Evolutionary conservation across 257 asterid species (phyloP), one percentile per base, ranked within the genome.

Genomic region (Rehmannia glutinosa): DNA sequence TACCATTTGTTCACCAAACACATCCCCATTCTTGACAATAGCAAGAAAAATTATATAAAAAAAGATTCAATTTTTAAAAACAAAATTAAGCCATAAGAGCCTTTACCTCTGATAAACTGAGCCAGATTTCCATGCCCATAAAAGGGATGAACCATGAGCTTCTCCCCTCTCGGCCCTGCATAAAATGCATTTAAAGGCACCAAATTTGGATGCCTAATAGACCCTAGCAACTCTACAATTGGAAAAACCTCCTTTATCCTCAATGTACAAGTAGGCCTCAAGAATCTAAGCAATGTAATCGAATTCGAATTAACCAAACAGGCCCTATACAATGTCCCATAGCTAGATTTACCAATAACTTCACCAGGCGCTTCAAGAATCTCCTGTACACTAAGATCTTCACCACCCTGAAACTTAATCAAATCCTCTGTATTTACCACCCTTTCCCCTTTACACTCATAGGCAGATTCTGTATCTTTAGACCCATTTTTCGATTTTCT

Each of bases 351-450:
- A 21, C 95, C 95, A 21, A 90, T 90, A 46, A 90, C 97, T 65
- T 90, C 97, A 33, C 97, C 96, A 6, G 97, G 95, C 42, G 97
- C 97, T 52, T 90, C 97, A 3, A 90, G 87, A 52, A 90, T 84
- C 54, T 84, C 95, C 68, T 74, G 60, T 4, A 75, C 84, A 52
- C 70, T 77, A 0, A 90, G 91, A 78, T 80, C 84, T 75, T 86
- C 92, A 62, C 88, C 88, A 9, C 93, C 96, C 39, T 80, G 69
- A 62, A 90, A 90, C 79, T 76, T 86, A 25, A 90, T 76, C 76
- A 90, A 77, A 39, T 72, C 95, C 84, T 82, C 92, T 58, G 57
- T 57, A 20, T 64, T 58, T 5, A 63, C 81, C 15, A 27, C 21
- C 64, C 69, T 86, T 51, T 71, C 89, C 16, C 60, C 87, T 75